A percentile compares a stretch with the other conserved stretches of the same genome.
Evolutionary conservation across 768 basidiomycete species (phyloP).

Genomic region (Sporobolomyces roseus): DNA sequence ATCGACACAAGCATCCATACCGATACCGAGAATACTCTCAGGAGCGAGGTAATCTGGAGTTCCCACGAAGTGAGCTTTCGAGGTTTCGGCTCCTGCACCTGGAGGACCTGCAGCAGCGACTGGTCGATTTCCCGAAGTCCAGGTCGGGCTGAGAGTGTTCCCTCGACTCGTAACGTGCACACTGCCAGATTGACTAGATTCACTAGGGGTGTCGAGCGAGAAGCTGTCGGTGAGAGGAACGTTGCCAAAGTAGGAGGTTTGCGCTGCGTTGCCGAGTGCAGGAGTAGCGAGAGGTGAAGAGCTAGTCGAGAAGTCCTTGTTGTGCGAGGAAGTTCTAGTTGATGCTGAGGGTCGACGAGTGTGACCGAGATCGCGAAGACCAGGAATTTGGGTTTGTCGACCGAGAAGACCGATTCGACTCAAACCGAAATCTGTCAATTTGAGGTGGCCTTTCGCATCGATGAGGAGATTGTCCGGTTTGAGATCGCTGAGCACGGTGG

Average conservation of each 20-base stretch:
- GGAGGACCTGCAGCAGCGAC: slow-evolving; percentile 26
- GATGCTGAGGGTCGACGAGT: slow-evolving; percentile 53
- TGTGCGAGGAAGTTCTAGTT: slow-evolving; percentile 51
- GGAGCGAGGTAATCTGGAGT: slow-evolving; percentile 91
- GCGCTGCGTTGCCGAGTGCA: slow-evolving; percentile 39
- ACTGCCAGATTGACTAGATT: slow-evolving; percentile 71
- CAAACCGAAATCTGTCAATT: slow-evolving; percentile 95
- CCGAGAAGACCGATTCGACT: slow-evolving; percentile 96
- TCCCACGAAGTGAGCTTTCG: slow-evolving; percentile 90
- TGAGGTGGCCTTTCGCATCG: slow-evolving; percentile 91
- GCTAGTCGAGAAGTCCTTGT: slow-evolving; percentile 36
- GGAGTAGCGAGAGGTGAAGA: slow-evolving; percentile 50
- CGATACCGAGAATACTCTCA: slow-evolving; percentile 88
- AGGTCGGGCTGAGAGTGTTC: slow-evolving; percentile 67
- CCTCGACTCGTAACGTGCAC: slow-evolving; percentile 66
- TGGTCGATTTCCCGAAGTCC: slow-evolving; percentile 1
- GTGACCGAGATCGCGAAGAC: slow-evolving; percentile 11
- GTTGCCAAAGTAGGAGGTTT: slow-evolving; percentile 50
- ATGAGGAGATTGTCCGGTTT: slow-evolving; percentile 98
- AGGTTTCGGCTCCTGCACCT: slow-evolving; percentile 47
- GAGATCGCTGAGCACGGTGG: slow-evolving; percentile 64
- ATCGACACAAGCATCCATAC: slow-evolving; percentile 93
- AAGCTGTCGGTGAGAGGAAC: slow-evolving; percentile 37
- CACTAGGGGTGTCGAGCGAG: slow-evolving; percentile 53
- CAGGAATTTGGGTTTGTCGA: slow-evolving; percentile 64